Conservation (phyloP, 1,139 yeast species). For the Sugiyamaella pinicola region DNA sequence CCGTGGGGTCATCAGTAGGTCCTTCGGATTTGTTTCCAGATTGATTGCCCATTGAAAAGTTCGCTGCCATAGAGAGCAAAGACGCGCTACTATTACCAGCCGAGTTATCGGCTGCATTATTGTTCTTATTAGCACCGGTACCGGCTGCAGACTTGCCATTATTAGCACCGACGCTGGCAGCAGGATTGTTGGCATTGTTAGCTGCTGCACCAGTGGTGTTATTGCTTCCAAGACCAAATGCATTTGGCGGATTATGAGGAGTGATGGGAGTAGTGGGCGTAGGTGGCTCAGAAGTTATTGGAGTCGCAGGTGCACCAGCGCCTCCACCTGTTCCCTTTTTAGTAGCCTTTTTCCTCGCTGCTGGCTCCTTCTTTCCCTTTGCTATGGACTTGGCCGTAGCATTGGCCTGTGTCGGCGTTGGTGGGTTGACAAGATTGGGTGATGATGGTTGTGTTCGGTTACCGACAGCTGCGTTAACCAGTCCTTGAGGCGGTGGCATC, state of each 20-base stretch:
- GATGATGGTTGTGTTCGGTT: slow-evolving; percentile 41
- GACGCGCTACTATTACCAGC: slow-evolving; percentile 21
- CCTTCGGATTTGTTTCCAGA: slow-evolving; percentile 12
- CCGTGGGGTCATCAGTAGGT: slow-evolving; percentile 13
- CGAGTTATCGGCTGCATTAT: background rate
- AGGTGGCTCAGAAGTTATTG: slow-evolving; percentile 43
- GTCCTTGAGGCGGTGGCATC: slow-evolving; percentile 40
- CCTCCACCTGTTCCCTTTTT: slow-evolving; percentile 37
- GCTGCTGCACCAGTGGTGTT: slow-evolving; percentile 1
- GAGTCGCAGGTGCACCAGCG: slow-evolving; percentile 40
- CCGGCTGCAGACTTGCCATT: background rate
- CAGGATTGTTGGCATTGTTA: background rate
- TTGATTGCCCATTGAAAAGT: slow-evolving; percentile 25
- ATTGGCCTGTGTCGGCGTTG: slow-evolving; percentile 52
- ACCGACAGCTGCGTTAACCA: slow-evolving; percentile 29
- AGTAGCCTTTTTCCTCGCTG: slow-evolving; percentile 38
- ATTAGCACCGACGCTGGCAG: slow-evolving; percentile 1
- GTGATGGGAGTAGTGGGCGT: slow-evolving; percentile 46
- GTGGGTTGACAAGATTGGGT: slow-evolving; percentile 44
- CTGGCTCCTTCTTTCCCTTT: slow-evolving; percentile 38
- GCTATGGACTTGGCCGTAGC: slow-evolving; percentile 39
- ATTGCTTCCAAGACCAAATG: slow-evolving; percentile 25
- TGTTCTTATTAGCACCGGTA: slow-evolving; percentile 10
- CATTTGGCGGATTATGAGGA: slow-evolving; percentile 41
- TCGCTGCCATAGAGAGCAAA: slow-evolving; percentile 32